phyloP scores from a whole-genome alignment of 2,329 filamentous ascomycete genomes.

The Domatiomyces globalis region DNA sequence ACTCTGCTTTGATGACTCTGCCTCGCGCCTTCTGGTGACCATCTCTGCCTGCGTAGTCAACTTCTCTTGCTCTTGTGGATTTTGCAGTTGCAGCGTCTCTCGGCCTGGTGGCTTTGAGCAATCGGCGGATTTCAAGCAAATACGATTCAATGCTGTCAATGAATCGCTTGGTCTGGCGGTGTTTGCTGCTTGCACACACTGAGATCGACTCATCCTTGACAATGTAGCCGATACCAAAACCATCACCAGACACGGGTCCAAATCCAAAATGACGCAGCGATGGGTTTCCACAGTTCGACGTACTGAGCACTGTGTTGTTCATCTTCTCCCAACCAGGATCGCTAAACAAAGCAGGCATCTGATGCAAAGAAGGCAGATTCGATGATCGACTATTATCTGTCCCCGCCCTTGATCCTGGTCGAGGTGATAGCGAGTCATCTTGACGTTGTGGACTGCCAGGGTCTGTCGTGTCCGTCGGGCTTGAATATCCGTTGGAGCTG shows the following conservation, averaged over 20 bases:
- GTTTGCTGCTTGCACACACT: slow-evolving; percentile 86
- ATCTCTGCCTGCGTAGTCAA: slow-evolving; percentile 31
- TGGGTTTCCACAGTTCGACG: slow-evolving; percentile 97
- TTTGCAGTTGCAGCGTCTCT: slow-evolving; percentile 39
- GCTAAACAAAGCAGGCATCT: slow-evolving; percentile 66
- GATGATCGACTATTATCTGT: slow-evolving; percentile 25
- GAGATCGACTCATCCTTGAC: slow-evolving; percentile 89
- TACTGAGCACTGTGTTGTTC: slow-evolving; percentile 86
- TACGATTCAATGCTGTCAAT: slow-evolving; percentile 84
- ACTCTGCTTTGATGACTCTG: slow-evolving; percentile 31
- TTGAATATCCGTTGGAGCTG: slow-evolving; percentile 51
- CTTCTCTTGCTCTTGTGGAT: slow-evolving; percentile 47
- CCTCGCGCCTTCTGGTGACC: slow-evolving; percentile 53
- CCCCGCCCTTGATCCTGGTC: slow-evolving; percentile 31
- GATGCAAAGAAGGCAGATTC: slow-evolving; percentile 24
- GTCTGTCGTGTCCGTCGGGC: slow-evolving; percentile 31
- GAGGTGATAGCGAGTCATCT: slow-evolving; percentile 19
- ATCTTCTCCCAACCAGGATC: slow-evolving; percentile 88
- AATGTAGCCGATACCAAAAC: slow-evolving; percentile 96
- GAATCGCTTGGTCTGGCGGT: slow-evolving; percentile 81
- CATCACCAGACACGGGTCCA: slow-evolving; percentile 81
- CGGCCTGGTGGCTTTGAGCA: slow-evolving; percentile 54
- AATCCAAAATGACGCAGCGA: slow-evolving; percentile 92
- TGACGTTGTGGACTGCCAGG: slow-evolving; percentile 18
- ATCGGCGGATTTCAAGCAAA: slow-evolving; percentile 73